A percentile compares a stretch with the other conserved stretches of the same genome.
Conservation (phyloP, 495 filamentous ascomycete species). For the Cenococcum geophilum region DNA sequence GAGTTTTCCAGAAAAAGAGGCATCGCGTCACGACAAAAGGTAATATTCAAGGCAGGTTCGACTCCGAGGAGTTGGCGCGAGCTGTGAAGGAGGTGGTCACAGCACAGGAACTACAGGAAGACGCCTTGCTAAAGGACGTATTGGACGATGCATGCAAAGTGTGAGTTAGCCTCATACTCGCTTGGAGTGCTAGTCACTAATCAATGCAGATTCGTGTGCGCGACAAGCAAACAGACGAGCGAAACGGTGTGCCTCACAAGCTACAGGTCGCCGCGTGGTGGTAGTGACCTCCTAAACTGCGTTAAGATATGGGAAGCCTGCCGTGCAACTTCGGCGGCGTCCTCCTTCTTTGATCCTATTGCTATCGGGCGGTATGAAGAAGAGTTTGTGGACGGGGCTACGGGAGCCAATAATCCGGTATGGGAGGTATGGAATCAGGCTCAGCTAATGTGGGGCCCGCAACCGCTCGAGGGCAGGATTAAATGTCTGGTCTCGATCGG, state of each 20-base stretch:
- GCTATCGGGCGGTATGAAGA: constrained; percentile 14
- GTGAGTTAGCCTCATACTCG: constrained; percentile 13
- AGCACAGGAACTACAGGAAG: constrained; percentile 12
- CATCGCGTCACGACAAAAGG: constrained; percentile 10
- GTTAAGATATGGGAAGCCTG: constrained; percentile 46
- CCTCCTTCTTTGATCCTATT: constrained; percentile 13
- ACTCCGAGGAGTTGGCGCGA: constrained; percentile 39
- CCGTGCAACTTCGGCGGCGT: constrained; percentile 16
- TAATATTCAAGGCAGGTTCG: constrained; percentile 36
- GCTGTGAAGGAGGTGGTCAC: constrained; percentile 41
- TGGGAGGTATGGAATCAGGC: constrained; percentile 45
- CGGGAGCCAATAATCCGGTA: constrained; percentile 46
- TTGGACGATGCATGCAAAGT: constrained; percentile 26
- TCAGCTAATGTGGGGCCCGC: constrained; percentile 36
- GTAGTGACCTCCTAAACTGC: constrained; percentile 38
- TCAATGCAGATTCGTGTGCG: constrained; percentile 46
- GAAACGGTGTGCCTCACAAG: constrained; percentile 43
- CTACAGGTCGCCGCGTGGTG: constrained; percentile 40
- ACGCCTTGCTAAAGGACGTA: constrained; percentile 20
- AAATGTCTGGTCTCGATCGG: constrained; percentile 46
- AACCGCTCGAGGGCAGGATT: constrained; percentile 31
- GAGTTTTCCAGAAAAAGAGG: constrained; percentile 8
- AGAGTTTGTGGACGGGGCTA: constrained; percentile 42
- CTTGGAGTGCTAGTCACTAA: not conserved
- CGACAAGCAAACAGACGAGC: constrained; percentile 39